Evolutionary conservation across 2,329 filamentous ascomycete genomes (phyloP), one percentile per base, ranked within the genome.

Genomic region (Botrytis porri): DNA sequence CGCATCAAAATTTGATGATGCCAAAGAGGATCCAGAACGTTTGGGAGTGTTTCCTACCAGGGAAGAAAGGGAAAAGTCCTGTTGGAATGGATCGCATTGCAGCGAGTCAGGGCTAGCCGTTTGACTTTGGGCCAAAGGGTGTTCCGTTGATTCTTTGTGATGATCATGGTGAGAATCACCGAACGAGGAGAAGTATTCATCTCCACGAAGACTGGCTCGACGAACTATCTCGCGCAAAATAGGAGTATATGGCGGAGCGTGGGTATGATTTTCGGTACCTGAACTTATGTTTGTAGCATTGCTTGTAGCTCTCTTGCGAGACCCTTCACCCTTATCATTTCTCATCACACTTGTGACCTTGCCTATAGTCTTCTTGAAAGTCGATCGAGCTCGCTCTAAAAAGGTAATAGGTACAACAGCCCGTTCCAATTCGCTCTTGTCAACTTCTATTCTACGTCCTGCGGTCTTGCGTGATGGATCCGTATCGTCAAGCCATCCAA

Each of bases 341-440:
- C 81, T 78, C 32, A 80, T 78, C 29, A 77, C 79, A 66, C 77
- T 77, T 45, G 90, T 90, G 69, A 91, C 87, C 81, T 90, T 91
- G 72, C 85, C 87, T 9, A 90, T 84, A 6, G 88, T 85, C 79
- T 91, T 91, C 82, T 90, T 91, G 67, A 97, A 88, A 57, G 90
- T 93, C 20, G 93, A 97, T 64, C 90, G 89, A 67, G 96, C 92
- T 48, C 94, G 91, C 80, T 97, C 93, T 32, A 98, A 86, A 75
- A 98, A 90, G 12, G 92, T 95, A 69, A 98, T 89, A 51, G 95
- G 95, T 25, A 97, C 92, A 72, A 99, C 96, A 73, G 96, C 96
- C 72, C 90, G 89, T 63, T 94, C 95, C 79, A 99, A 90, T 82
- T 99, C 96, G 79, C 90, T 90, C 77, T 93, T 94, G 74, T 97